These are phyloP conservation scores for Colletotrichum sp. DNA, from an alignment of 2,329 filamentous ascomycete species.

Conservation along the genomic window DNA sequence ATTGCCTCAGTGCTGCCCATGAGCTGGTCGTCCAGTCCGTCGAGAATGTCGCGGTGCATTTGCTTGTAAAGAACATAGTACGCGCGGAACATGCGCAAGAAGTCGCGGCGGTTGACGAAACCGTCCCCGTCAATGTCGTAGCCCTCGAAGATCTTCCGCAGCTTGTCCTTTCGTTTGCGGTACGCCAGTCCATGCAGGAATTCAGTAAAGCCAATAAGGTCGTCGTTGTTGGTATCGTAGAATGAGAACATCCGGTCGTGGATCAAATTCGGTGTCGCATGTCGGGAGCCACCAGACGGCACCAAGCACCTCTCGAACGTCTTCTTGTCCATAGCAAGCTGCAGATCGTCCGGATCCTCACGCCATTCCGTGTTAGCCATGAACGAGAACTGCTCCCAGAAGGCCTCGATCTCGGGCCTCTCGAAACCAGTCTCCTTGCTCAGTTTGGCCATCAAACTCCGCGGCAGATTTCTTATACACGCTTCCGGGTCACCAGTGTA, in stretches of 20 bases:
- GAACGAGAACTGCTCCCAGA: slow-evolving; percentile 97
- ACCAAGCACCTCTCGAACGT: slow-evolving; percentile 93
- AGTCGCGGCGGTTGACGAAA: slow-evolving; percentile 83
- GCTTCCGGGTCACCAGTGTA: slow-evolving; percentile 86
- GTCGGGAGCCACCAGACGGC: slow-evolving; percentile 79
- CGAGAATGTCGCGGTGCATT: slow-evolving; percentile 83
- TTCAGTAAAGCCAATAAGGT: slow-evolving; percentile 89
- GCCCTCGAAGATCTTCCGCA: slow-evolving; percentile 79
- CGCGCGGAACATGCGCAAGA: slow-evolving; percentile 88
- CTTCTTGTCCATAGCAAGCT: slow-evolving; percentile 86
- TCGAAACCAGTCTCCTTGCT: slow-evolving; percentile 80
- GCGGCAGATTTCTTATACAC: slow-evolving; percentile 70
- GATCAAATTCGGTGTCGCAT: slow-evolving; percentile 84
- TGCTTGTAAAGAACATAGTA: slow-evolving; percentile 93
- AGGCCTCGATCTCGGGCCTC: slow-evolving; percentile 84
- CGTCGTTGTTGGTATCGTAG: slow-evolving; percentile 90
- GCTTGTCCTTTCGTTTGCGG: slow-evolving; percentile 70
- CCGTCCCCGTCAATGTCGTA: slow-evolving; percentile 93
- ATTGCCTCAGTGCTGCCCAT: slow-evolving; percentile 77
- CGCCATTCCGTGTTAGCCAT: slow-evolving; percentile 87
- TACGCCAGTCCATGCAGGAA: slow-evolving; percentile 85
- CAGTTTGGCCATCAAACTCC: slow-evolving; percentile 68
- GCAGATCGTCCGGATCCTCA: slow-evolving; percentile 78
- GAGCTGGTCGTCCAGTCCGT: slow-evolving; percentile 78
- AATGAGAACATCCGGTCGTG: slow-evolving; percentile 97